Conservation (phyloP, 106 monocot genomes). For the Vanilla planifolia region DNA sequence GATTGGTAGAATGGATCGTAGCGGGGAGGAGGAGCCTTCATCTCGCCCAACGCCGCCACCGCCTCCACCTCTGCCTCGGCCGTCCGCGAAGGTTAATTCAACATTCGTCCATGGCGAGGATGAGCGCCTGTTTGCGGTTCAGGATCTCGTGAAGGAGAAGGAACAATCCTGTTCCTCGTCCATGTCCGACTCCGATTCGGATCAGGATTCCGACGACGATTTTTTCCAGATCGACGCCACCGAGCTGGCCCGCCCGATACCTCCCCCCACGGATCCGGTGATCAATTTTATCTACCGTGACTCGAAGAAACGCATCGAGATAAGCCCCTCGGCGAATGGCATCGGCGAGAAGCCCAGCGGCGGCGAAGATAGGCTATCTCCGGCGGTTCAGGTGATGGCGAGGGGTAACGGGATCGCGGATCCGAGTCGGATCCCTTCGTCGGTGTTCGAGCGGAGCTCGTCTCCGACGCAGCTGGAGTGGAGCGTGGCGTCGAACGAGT, state of each 20-base stretch:
- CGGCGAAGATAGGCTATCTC: constrained; percentile 9
- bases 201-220: constrained; percentile 10
- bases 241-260: background rate
- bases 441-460: constrained; percentile 42
- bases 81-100: too few relatives aligned
- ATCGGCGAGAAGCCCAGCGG: background rate
- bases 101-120: too few relatives aligned
- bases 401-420: constrained; percentile 38
- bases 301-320: background rate
- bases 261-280: background rate
- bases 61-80: too few relatives aligned
- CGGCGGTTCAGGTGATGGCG: constrained; percentile 20
- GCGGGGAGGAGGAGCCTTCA: too few relatives aligned
- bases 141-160: too few relatives aligned
- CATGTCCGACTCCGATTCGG: constrained; percentile 8
- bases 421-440: constrained; percentile 66
- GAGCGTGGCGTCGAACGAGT: constrained; percentile 87
- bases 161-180: too few relatives aligned
- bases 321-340: background rate
- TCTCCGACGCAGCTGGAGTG: constrained; percentile 52
- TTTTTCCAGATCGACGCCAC: constrained; percentile 23
- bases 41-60: too few relatives aligned
- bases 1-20: too few relatives aligned
- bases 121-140: too few relatives aligned
- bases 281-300: too few relatives aligned